Base-by-base conservation (phyloP, 1,139 yeast species). In the Suhomyces maxii region DNA sequence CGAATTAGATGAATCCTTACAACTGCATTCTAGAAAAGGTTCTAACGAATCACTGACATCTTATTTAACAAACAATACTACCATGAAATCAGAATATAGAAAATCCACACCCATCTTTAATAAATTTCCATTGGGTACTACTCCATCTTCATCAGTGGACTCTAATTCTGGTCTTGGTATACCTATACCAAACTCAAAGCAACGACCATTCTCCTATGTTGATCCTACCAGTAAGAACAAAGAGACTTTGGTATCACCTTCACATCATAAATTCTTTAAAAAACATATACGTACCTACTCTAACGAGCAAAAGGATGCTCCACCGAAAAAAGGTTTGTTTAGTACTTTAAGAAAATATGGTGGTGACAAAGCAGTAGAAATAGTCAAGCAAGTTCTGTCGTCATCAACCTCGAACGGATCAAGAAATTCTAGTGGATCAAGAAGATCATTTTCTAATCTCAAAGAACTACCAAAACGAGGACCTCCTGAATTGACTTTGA, bases 221-320 rank as follows among this genome's bases (percentile, higher is more conserved):
- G 88, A 83, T 44, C 65, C 71, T 0, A 56, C 61, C 7, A 41
- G 55, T n/a, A 48, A 52, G 26, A 68, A 60, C 43, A 52, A 53
- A 11, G 42, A 43, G 10, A 39, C 34, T 7, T 25, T 52, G 9
- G 59, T 69, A 2, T 71, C 80, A 3, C 60, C 73, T 8, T 68
- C 82, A 1, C 77, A 79, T 5, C 73, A 77, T 45, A 76, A 78
- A 33, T 73, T 85, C 47, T 83, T 84, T 63, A 70, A 86, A 50
- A 77, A 81, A 49, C 86, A 81, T 54, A 73, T 79, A 39, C 74
- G 83, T 50, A 73, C 84, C 11, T 76, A 76, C 42, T 79, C 87
- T 0, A 79, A 80, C 0, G 87, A 81, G 42, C 74, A 82, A 1
- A 18, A 14, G 6, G 36, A 33, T 6, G 26, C 32, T 8, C 45